Base-by-base conservation (phyloP, 129 eudicot species). In the Heracleum sosnowskyi region DNA sequence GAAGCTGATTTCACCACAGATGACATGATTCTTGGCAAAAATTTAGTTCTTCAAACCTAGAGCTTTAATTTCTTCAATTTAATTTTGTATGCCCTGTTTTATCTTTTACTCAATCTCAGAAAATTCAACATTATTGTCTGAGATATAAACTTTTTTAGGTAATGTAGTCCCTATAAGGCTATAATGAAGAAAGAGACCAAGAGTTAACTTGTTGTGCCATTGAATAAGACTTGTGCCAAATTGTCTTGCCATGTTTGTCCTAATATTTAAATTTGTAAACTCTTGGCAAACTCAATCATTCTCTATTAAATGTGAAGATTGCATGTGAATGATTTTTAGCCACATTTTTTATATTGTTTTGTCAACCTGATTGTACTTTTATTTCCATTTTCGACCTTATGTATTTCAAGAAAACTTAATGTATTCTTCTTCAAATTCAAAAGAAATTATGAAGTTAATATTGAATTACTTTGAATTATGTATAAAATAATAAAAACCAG, bases 1-100 rank as follows among this genome's bases (percentile, higher is more conserved):
- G 89, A 77, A 71, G 91, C 91, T 36, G 89, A 88, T 77, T 88
- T 88, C 86, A 70, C 85, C 4, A 88, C 91, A 7, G 91, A 88
- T 63, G 91, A 88, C 81, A 83, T 88, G 41, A 77, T 88, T 72
- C 89, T 88, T 44, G 89, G 85, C 4, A 88, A 88, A 81, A 78
- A 68, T 46, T 84, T 88, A 33, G 91, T 85, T 70, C 90, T 81
- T 55, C 85, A 81, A 76, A 78, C 11, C 78, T 81, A 86, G 86
- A 41, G 20, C 11, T 12, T 0, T 10, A 3, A 12, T 40, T 72
- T 41, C 10, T 24, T 11, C 49, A 24, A 2, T 22, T 39, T 36
- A 3, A 3, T 72, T 40, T 72, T 40, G 0, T 72, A 5, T 20
- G 29, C 35, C 22, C 34, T 28, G 29, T 28, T 31, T 73, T 10